Evolutionary conservation across 208 protist species (phyloP).

Genomic region (Entamoeba dispar): DNA sequence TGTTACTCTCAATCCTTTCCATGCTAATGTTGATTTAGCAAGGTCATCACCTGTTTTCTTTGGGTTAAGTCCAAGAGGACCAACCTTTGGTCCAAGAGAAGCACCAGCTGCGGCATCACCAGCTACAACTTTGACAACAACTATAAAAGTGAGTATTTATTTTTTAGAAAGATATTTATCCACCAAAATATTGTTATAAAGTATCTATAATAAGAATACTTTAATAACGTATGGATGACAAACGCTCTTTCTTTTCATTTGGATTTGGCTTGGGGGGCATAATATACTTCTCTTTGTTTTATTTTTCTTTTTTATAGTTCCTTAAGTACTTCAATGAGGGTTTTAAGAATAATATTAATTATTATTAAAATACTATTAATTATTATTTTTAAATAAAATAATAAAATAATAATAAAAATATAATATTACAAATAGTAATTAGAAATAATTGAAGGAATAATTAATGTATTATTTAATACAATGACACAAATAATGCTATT

Average conservation of each 20-base stretch:
- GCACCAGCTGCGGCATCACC: neutral
- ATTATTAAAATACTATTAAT: too few species aligned
- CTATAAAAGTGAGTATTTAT: neutral
- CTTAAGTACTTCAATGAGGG: too few species aligned
- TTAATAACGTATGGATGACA: neutral
- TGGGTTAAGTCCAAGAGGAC: constrained; percentile 88
- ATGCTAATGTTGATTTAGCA: constrained; percentile 84
- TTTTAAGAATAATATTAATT: too few species aligned
- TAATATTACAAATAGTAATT: too few species aligned
- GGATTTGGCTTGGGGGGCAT: neutral
- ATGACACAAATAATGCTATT: neutral
- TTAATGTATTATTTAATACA: neutral
- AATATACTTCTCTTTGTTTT: too few species aligned
- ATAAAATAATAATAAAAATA: too few species aligned
- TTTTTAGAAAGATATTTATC: neutral
- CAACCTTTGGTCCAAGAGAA: constrained; percentile 69
- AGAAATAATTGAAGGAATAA: neutral
- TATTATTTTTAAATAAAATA: too few species aligned
- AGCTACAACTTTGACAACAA: neutral
- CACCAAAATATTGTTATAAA: neutral
- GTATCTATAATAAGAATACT: too few species aligned
- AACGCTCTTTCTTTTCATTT: neutral
- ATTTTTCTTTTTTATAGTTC: too few species aligned
- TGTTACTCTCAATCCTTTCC: constrained; percentile 92
- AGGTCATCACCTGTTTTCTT: constrained; percentile 99